phyloP scores from a whole-genome alignment of 371 early-diverging fungal genomes.

The Rhizopus stolonifer region DNA sequence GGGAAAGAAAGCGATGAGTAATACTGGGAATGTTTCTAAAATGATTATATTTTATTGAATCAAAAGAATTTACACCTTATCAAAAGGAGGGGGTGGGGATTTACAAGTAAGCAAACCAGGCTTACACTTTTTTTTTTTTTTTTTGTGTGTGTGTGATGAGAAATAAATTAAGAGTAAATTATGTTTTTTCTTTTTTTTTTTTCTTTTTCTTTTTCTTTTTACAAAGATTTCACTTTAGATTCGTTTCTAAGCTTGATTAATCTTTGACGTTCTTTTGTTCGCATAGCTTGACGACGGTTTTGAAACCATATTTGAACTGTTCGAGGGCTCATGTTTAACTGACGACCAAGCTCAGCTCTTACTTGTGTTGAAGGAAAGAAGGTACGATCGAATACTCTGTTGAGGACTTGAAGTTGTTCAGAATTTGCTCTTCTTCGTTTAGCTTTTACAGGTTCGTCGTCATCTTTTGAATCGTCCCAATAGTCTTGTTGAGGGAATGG shows the following conservation, averaged over 20 bases:
- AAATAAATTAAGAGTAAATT: neutral
- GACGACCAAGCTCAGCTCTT: constrained; percentile 81
- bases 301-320: constrained; percentile 97
- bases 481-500: constrained; percentile 19
- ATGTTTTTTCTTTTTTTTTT: neutral
- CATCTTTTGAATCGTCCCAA: constrained; percentile 25
- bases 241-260: constrained; percentile 28
- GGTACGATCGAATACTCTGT: constrained; percentile 59
- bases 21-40: no score
- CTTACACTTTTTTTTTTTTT: neutral
- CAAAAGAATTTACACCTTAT: constrained; percentile 1
- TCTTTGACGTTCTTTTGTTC: constrained; percentile 56
- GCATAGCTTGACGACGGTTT: constrained; percentile 78
- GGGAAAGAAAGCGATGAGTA: neutral
- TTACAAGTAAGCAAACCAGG: neutral
- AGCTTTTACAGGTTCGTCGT: constrained; percentile 37
- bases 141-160: neutral
- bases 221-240: constrained; percentile 5
- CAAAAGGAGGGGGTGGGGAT: neutral
- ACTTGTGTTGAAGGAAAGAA: constrained; percentile 72
- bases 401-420: constrained; percentile 54
- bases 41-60: no score
- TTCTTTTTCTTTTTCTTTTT: no score
- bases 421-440: constrained; percentile 55
- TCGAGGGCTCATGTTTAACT: constrained; percentile 82